Percentiles rank a stretch among this genome's conserved stretches.
These are phyloP conservation scores for Candida ulmi DNA, from an alignment of 805 yeast species.

Conservation along the genomic window DNA sequence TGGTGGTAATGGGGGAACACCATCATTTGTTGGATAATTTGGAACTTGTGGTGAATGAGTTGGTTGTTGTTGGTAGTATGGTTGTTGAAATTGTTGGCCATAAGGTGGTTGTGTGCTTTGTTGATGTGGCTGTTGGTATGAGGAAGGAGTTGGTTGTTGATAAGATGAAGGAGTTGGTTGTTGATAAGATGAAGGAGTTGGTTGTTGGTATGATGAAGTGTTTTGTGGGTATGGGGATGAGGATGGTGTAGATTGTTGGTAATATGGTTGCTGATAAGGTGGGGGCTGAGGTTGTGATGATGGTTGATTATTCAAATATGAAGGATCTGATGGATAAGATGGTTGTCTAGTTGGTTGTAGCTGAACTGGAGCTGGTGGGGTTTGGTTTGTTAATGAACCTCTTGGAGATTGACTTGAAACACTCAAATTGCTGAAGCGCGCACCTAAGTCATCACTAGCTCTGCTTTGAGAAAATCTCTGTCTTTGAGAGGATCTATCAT, in stretches of 20 bases:
- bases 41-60: slow-evolving; percentile 2
- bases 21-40: not conserved
- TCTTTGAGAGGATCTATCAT: slow-evolving; percentile 21
- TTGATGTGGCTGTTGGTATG: slow-evolving; percentile 3
- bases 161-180: slow-evolving; percentile 9
- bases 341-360: slow-evolving; percentile 6
- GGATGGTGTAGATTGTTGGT: slow-evolving; percentile 1
- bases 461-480: slow-evolving; percentile 9
- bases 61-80: not conserved
- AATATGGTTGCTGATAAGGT: slow-evolving; percentile 5
- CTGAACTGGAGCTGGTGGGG: not conserved
- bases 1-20: slow-evolving; percentile 15
- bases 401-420: slow-evolving; percentile 14
- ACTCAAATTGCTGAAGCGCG: slow-evolving; percentile 16
- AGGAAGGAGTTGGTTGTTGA: slow-evolving; percentile 4
- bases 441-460: slow-evolving; percentile 8
- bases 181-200: slow-evolving; percentile 8
- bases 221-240: not conserved
- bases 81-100: not conserved
- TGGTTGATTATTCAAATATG: slow-evolving; percentile 2
- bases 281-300: slow-evolving; percentile 1
- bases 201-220: slow-evolving; percentile 3
- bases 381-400: slow-evolving; percentile 8
- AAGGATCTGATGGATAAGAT: slow-evolving; percentile 8
- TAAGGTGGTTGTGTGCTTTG: slow-evolving; percentile 1